Evolutionary conservation across 495 filamentous ascomycete species (phyloP), one percentile per base, ranked within the genome.

Genomic region (Cairneyella variabilis): DNA sequence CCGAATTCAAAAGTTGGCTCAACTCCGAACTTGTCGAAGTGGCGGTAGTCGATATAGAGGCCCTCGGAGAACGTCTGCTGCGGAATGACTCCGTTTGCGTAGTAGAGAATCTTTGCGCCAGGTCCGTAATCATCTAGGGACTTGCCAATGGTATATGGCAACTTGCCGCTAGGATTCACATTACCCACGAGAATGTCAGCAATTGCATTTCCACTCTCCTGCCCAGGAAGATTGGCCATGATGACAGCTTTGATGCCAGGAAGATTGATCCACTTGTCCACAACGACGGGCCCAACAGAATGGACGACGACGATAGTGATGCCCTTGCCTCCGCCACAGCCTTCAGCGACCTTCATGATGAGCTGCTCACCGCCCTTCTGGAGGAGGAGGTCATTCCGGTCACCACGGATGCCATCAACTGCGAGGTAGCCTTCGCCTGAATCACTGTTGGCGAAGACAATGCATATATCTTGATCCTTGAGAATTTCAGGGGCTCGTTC

Each of bases 131-230:
- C 90, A 32, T 83, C 75, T 0, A 90, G 71, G 0, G 72, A 78
- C 61, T 88, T 93, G 30, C 86, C 92, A 48, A 97, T 85, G 0
- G 93, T 98, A 66, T 91, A 98, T 0, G 92, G 92, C 2, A 97
- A 71, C 16, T 86, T 85, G 22, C 92, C 92, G 27, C 86, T 91
- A 2, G 91, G 91, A 61, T 95, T 93, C 18, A 85, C 75, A 10
- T 85, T 83, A 12, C 92, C 93, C 36, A 96, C 90, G 3, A 97
- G 72, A 14, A 98, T 77, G 63, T 96, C 90, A 1, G 79, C 77
- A 7, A 98, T 69, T 1, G 91, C 87, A 45, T 91, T 88, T 8
- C 93, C 93, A 36, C 87, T 91, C 65, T 96, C 91, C 68, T 97
- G 82, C 4, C 91, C 90, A 0, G 93, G 93, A 0, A 98, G 77